Conservation (phyloP, 2,329 filamentous ascomycete genomes). For the Fusarium nanum region DNA sequence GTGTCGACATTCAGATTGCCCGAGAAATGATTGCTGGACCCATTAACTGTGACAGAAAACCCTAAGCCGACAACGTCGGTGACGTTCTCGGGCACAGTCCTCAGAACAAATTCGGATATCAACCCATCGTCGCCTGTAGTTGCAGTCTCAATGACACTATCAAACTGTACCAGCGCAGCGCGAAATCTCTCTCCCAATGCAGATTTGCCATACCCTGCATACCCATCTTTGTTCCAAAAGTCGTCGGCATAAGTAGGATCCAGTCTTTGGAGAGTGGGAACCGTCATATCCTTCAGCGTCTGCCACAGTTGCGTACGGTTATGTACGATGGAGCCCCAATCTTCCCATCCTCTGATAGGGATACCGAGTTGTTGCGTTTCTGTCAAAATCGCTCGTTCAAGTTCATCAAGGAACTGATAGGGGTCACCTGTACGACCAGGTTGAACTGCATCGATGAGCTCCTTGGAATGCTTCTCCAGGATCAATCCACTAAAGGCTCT, state of each 20-base stretch:
- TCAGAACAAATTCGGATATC: background rate
- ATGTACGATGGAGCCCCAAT: background rate
- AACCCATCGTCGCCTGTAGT: background rate
- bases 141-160: background rate
- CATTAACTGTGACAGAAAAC: background rate
- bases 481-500: slow-evolving; percentile 22
- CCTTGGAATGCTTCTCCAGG: background rate
- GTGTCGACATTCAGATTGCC: background rate
- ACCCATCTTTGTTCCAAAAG: slow-evolving; percentile 1
- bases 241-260: background rate
- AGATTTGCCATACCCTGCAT: slow-evolving; percentile 23
- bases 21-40: background rate
- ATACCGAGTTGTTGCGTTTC: background rate
- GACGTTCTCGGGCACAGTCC: background rate
- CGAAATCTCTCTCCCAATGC: slow-evolving; percentile 21
- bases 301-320: slow-evolving; percentile 1
- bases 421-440: background rate
- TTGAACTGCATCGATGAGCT: background rate
- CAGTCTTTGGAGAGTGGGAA: background rate
- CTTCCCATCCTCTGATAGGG: slow-evolving; percentile 1
- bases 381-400: background rate
- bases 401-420: background rate
- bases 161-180: background rate
- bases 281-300: background rate
- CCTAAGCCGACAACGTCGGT: background rate